These are phyloP conservation scores for Marchantia polymorpha DNA, from an alignment of 225 moss, liverwort and hornwort genomes.

Conservation along the genomic window DNA sequence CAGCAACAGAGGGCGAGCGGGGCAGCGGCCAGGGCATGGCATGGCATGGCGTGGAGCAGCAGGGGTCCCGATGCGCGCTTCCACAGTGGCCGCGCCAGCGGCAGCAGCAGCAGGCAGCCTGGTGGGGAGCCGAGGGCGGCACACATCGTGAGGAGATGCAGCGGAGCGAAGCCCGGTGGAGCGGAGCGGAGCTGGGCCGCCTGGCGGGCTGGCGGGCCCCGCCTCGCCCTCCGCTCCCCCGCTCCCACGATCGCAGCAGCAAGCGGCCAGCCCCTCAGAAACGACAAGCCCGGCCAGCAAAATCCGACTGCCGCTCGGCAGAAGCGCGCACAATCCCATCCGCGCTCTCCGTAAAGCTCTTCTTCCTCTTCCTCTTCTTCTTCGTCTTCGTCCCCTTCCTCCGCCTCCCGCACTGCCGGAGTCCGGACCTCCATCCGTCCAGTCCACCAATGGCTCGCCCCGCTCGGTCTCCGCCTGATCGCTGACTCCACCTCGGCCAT, in stretches of 20 bases:
- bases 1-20: not conserved
- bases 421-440: not conserved
- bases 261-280: not conserved
- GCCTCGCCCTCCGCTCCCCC: too few relatives aligned
- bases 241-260: not conserved
- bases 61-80: not conserved
- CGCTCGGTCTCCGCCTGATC: not conserved
- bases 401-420: not conserved
- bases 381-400: not conserved
- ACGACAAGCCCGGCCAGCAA: not conserved
- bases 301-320: not conserved
- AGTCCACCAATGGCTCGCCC: not conserved
- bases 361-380: not conserved
- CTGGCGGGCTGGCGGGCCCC: not conserved
- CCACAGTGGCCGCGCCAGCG: not conserved
- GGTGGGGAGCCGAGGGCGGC: constrained; percentile 15
- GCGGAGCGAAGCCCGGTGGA: constrained; percentile 6
- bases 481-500: not conserved
- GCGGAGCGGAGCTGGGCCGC: too few relatives aligned
- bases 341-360: too few relatives aligned
- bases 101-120: not conserved
- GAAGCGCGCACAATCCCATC: not conserved
- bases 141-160: constrained; percentile 23
- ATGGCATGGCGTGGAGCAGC: not conserved
- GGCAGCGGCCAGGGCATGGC: not conserved